phyloP scores from a whole-genome alignment of 352 stramenopile species.

The Phytopythium delawarense region DNA sequence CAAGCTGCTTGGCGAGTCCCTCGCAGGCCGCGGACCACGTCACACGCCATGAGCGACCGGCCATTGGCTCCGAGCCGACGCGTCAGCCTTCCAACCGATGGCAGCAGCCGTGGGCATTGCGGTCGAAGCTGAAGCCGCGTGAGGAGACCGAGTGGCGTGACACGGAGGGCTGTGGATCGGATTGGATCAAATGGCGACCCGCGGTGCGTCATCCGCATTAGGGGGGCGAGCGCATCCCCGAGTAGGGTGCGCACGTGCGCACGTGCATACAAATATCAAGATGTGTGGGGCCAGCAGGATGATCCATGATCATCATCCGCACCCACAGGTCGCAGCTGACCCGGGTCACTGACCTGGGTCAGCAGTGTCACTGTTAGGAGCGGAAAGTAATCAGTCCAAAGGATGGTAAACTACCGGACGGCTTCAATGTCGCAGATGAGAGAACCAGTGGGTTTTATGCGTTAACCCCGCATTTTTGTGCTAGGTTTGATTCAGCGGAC shows the following conservation, averaged over 20 bases:
- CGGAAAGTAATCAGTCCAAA: neutral
- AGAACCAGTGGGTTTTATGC: neutral
- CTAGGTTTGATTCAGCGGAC: too few species aligned
- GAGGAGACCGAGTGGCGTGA: neutral
- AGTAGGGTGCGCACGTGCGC: too few species aligned
- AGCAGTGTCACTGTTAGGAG: too few species aligned
- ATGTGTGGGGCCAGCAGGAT: neutral
- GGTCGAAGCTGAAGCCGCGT: neutral
- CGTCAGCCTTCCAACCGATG: neutral
- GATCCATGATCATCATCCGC: too few species aligned
- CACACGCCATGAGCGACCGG: neutral
- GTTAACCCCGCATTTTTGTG: neutral
- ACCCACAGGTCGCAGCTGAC: too few species aligned
- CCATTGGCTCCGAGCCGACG: neutral
- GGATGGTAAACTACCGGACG: neutral
- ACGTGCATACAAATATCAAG: neutral
- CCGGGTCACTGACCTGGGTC: too few species aligned
- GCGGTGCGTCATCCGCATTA: conserved; percentile 2
- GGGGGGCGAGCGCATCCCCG: too few species aligned
- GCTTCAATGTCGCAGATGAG: neutral
- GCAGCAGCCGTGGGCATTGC: neutral
- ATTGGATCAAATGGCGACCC: neutral
- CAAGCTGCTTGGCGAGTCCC: neutral
- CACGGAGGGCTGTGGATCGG: too few species aligned
- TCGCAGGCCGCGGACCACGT: neutral